These are phyloP conservation scores for Annona squamosa DNA, from an alignment of 164 flowering plant genomes.

Conservation along the genomic window DNA sequence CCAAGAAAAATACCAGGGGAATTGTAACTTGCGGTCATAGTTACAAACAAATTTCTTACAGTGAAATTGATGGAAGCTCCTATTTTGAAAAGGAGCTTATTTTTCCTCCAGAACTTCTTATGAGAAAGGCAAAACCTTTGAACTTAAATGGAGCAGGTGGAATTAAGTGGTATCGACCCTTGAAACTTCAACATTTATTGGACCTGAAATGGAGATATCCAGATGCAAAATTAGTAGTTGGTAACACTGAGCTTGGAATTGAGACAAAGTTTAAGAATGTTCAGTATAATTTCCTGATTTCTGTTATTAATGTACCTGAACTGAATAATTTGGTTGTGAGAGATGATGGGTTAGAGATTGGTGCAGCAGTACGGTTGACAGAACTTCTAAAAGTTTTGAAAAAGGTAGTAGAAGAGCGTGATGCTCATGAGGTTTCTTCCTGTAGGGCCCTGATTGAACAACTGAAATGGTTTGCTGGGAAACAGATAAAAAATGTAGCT, in stretches of 20 bases:
- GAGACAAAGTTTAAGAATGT: slow-evolving; percentile 84
- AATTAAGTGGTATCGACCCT: slow-evolving; percentile 80
- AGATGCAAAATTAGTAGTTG: slow-evolving; percentile 73
- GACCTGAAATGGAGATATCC: slow-evolving; percentile 66
- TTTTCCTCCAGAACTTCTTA: slow-evolving; percentile 84
- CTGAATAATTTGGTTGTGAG: slow-evolving; percentile 50
- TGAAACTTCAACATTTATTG: slow-evolving; percentile 54
- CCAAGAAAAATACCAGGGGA: slow-evolving; percentile 9
- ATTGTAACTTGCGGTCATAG: slow-evolving; percentile 12
- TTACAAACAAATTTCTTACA: slow-evolving; percentile 44
- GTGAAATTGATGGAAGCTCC: slow-evolving; percentile 64
- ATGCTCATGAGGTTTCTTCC: slow-evolving; percentile 62
- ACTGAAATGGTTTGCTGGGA: slow-evolving; percentile 97
- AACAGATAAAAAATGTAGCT: slow-evolving; percentile 87
- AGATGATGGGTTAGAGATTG: slow-evolving; percentile 85
- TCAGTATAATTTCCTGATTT: slow-evolving; percentile 58
- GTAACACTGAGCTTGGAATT: slow-evolving; percentile 93
- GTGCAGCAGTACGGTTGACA: slow-evolving; percentile 73
- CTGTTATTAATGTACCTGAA: slow-evolving; percentile 68
- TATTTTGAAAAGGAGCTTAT: slow-evolving; percentile 79
- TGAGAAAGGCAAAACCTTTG: slow-evolving; percentile 52
- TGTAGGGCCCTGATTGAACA: slow-evolving; percentile 85
- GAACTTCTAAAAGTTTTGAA: slow-evolving; percentile 43
- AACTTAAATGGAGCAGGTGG: slow-evolving; percentile 65
- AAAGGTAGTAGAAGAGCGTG: slow-evolving; percentile 42